Evolutionary conservation across 371 early-diverging fungal genomes (phyloP), one percentile per base, ranked within the genome.

Genomic region (Umbelopsis sp.): DNA sequence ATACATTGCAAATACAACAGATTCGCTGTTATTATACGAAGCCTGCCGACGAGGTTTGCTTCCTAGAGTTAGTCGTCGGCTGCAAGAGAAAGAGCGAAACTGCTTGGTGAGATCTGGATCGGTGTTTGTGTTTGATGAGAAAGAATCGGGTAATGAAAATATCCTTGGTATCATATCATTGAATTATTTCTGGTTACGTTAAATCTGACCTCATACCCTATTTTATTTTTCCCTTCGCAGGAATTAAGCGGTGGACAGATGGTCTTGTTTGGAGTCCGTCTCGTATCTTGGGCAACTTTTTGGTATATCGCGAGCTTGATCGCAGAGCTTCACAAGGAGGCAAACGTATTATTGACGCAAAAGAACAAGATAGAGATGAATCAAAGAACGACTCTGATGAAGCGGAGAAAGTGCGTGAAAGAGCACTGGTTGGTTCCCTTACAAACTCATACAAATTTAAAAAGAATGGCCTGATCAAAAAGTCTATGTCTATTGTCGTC

Each of bases 391-490:
- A 53, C 7, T 63, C 53, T 37, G 18, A 52, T 9, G 37, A 72
- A 70, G 73, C 68, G 66, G 25, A 70, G 65, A 74, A 78, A 51
- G 70, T 71, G 12, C 70, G 77, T 57, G 89, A 87, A 66, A 80
- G 87, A 24, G 81, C 83, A 44, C 72, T 88, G 25, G 87, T 88
- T 50, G 90, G 88, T 1, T 86, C 86, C 46, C 73, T 88, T 35
- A 90, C 85, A 44, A 87, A 84, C 76, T 85, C 86, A 57, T 87
- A 89, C 76, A 76, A 87, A 68, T 88, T 93, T 71, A 93, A 93
- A 70, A 91, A 91, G 66, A 88, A 89, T 70, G 96, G 96, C 0
- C 83, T 96, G 24, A 90, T 94, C 72, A 96, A 96, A 73, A 93
- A 94, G 76, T 91, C 96, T 5, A 88, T 96, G 84, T 94, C 94